Conservation (phyloP, 2,329 filamentous ascomycete species). For the Ophiostoma sp. region DNA sequence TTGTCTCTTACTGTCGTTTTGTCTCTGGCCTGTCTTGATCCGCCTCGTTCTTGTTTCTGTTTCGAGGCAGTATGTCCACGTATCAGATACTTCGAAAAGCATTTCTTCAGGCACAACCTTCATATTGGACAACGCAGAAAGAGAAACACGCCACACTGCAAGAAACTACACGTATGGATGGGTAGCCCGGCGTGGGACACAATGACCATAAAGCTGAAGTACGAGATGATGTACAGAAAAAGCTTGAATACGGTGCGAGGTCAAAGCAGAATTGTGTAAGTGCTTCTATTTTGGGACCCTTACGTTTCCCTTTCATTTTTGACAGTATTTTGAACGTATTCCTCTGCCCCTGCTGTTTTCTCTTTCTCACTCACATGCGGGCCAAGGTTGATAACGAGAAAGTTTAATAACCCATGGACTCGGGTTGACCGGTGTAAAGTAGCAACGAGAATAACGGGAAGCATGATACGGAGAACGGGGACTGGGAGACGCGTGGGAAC, state of each 20-base stretch:
- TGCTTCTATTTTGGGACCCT: background rate
- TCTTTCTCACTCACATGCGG: background rate
- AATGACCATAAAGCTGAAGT: background rate
- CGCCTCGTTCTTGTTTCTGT: background rate
- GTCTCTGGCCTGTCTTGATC: background rate
- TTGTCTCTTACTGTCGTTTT: background rate
- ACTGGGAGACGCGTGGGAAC: background rate
- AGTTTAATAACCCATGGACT: background rate
- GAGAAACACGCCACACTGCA: background rate
- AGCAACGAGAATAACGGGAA: background rate
- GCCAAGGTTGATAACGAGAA: background rate
- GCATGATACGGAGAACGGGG: background rate
- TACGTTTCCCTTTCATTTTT: background rate
- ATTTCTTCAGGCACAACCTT: background rate
- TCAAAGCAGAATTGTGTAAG: background rate
- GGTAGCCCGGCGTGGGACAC: background rate
- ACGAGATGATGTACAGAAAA: background rate
- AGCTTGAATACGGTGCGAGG: background rate
- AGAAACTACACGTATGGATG: no score
- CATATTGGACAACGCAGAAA: background rate
- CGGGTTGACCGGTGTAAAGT: background rate
- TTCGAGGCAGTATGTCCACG: slow-evolving; percentile 2
- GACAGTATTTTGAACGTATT: background rate
- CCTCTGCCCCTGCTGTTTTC: background rate
- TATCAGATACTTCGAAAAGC: background rate